Evolutionary conservation across 768 basidiomycete genomes (phyloP), one percentile per base, ranked within the genome.

Genomic region (Tulasnella sp.): DNA sequence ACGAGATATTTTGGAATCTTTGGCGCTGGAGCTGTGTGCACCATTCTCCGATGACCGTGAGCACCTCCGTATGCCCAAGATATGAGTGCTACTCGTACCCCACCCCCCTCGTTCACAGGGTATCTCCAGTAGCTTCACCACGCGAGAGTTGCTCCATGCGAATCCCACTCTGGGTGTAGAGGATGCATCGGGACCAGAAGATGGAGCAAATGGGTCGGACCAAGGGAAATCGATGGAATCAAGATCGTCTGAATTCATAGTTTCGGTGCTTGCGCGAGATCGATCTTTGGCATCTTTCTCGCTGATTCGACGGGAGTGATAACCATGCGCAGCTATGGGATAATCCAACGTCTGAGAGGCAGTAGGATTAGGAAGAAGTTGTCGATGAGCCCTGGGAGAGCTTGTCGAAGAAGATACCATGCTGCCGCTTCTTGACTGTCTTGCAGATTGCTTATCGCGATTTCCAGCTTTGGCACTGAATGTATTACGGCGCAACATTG

Each of bases 271-370:
- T 15, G 28, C 73, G 22, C 77, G 71, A 3, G 67, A 62, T 5
- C 29, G n/a, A n/a, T n/a, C n/a, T n/a, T n/a, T 39, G 16, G 63
- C 58, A 32, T 79, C 78, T 62, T 81, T 83, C 60, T 86, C 85
- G 2, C 81, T 82, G 19, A 72, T 71, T 44, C 84, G 72, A 40
- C 84, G 73, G 22, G 83, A 78, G 61, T 87, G 77, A 33, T 81
- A 73, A 16, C 83, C 88, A 59, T 86, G 86, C 2, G 72, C 84
- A 5, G 83, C 88, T 20, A 90, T 74, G 9, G 87, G 87, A 61
- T 87, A 90, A 7, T 75, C 68, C 4, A 74, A 65, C 0, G 70
- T 61, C 47, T 79, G 77, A 28, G 56, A 45, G 22, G 66, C 63
- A 22, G 74, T 61, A 16, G 68, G 66, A 3, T 75, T 72, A 13